Evolutionary conservation across 441 rosid genomes (phyloP).

Genomic region (Jatropha multifida): DNA sequence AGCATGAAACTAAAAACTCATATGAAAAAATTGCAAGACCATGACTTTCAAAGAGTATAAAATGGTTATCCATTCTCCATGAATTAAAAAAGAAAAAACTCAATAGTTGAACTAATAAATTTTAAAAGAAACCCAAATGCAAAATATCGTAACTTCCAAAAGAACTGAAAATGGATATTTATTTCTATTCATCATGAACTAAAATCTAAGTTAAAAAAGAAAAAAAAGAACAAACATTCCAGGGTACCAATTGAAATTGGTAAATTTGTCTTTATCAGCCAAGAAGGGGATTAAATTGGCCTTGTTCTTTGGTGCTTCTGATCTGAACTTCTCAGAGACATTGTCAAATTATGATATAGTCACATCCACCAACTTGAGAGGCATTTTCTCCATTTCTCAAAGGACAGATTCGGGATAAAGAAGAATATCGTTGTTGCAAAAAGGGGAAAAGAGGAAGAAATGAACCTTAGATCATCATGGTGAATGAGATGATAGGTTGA

Average conservation of each 20-base stretch:
- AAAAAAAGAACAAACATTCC: conserved; percentile 29
- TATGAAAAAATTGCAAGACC: not conserved
- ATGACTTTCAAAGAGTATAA: not conserved
- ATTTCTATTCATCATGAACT: not conserved
- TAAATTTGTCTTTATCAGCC: conserved; percentile 70
- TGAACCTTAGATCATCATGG: no score
- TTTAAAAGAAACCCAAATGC: not conserved
- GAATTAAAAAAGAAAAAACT: no score
- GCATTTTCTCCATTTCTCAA: conserved; percentile 40
- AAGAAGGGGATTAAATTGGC: conserved; percentile 73
- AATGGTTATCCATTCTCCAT: not conserved
- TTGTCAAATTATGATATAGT: conserved; percentile 48
- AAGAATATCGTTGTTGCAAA: no score
- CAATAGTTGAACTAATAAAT: no score
- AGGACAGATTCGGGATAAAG: not conserved
- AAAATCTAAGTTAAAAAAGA: not conserved
- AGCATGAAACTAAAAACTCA: not conserved
- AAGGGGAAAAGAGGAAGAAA: no score
- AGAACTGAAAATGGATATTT: not conserved
- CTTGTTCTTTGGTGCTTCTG: conserved; percentile 53
- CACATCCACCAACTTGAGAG: conserved; percentile 51
- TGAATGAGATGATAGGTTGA: no score
- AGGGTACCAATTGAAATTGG: conserved; percentile 80
- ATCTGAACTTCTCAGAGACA: conserved; percentile 51
- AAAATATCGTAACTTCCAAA: not conserved